phyloP scores from a whole-genome alignment of 2,329 filamentous ascomycete genomes.

The Neonectria neomacrospora region DNA sequence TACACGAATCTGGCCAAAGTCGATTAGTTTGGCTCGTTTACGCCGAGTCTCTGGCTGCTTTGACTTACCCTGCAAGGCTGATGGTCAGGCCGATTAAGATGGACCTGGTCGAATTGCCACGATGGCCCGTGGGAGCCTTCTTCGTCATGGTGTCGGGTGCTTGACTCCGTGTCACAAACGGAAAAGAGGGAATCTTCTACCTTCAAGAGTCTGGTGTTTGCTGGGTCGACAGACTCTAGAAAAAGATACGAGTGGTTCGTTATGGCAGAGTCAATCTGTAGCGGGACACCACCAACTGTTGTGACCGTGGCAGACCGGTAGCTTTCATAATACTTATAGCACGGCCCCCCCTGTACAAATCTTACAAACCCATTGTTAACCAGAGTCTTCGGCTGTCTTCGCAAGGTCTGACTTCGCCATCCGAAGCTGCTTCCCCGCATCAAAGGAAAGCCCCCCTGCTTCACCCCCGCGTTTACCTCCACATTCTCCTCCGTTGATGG shows the following conservation, averaged over 20 bases:
- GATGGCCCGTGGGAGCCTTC: slow-evolving; percentile 9
- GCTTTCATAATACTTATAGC: slow-evolving; percentile 14
- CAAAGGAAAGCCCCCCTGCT: background rate
- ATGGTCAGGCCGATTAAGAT: slow-evolving; percentile 24
- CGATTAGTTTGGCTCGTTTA: background rate
- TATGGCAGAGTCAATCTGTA: background rate
- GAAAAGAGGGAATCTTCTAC: background rate
- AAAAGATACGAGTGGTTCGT: background rate
- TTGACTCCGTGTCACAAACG: background rate
- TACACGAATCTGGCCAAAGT: slow-evolving; percentile 13
- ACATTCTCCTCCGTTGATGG: background rate
- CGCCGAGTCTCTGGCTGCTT: background rate
- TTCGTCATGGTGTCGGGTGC: slow-evolving; percentile 5
- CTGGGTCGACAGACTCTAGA: no score
- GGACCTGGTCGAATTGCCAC: slow-evolving; percentile 25
- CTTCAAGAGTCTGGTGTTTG: background rate
- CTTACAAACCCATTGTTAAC: background rate
- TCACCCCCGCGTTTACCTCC: background rate
- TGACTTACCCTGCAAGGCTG: slow-evolving; percentile 22
- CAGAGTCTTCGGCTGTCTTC: background rate
- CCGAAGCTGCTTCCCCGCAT: background rate
- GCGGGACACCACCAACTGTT: background rate
- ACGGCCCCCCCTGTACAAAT: background rate
- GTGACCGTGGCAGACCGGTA: background rate
- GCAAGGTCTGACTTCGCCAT: background rate